A percentile compares a stretch with the other conserved stretches of the same genome.
Evolutionary conservation across 2,329 filamentous ascomycete species (phyloP).

Genomic region (Nannizziopsis arthrosporioides): DNA sequence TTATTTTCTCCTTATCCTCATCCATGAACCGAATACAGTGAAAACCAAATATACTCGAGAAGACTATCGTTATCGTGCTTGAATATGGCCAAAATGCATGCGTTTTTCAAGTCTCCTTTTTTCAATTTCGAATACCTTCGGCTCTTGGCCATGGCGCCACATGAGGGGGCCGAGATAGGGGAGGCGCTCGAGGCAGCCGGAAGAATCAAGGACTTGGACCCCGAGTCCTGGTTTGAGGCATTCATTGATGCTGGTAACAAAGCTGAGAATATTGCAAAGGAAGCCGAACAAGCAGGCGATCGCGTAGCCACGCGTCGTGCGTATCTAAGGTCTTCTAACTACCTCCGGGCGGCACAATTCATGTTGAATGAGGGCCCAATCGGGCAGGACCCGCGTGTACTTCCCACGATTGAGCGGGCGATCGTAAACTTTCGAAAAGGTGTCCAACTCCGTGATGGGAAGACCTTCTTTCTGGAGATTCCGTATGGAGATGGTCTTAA

Average conservation of each 20-base stretch:
- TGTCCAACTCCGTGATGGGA: constrained; percentile 22
- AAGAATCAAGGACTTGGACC: constrained; percentile 30
- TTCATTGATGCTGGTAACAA: constrained; percentile 25
- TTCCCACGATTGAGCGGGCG: constrained; percentile 20
- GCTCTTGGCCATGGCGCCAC: constrained; percentile 29
- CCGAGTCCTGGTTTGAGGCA: constrained; percentile 31
- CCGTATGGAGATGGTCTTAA: constrained; percentile 26
- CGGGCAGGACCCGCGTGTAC: constrained; percentile 21
- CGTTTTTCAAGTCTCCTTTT: constrained; percentile 18
- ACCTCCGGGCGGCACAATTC: constrained; percentile 29
- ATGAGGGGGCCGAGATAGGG: constrained; percentile 31
- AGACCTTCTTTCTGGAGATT: constrained; percentile 26
- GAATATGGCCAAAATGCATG: background rate
- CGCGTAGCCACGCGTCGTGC: constrained; percentile 24
- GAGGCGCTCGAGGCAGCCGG: constrained; percentile 32
- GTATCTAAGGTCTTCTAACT: constrained; percentile 35
- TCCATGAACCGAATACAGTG: too few relatives aligned
- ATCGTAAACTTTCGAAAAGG: constrained; percentile 21
- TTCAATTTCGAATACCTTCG: constrained; percentile 38
- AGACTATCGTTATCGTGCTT: too few relatives aligned
- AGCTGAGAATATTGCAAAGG: constrained; percentile 27
- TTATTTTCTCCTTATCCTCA: too few relatives aligned
- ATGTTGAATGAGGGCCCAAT: constrained; percentile 18
- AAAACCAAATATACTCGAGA: too few relatives aligned
- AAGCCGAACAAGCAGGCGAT: constrained; percentile 25